Conservation (phyloP, 2,329 filamentous ascomycete species). For the Penicillium sp. region DNA sequence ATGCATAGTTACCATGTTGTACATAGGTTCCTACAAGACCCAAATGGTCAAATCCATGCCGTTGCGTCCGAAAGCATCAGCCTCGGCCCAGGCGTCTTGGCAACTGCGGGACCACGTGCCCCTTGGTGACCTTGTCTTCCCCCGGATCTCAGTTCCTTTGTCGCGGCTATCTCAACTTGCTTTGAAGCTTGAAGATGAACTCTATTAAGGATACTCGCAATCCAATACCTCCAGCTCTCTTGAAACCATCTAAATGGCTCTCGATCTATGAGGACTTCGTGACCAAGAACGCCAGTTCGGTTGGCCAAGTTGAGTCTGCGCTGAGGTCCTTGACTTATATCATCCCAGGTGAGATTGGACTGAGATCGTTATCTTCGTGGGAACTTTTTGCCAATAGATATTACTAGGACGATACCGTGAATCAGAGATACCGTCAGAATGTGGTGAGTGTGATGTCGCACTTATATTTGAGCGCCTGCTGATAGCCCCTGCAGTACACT, state of each 20-base stretch:
- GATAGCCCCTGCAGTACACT: conserved; percentile 58
- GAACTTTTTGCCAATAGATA: background rate
- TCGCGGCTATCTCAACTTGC: conserved; percentile 10
- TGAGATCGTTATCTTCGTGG: background rate
- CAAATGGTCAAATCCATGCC: background rate
- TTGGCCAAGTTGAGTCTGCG: conserved; percentile 91
- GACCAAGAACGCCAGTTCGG: conserved; percentile 86
- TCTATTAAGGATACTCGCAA: conserved; percentile 28
- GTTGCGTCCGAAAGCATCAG: conserved; percentile 15
- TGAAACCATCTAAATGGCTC: conserved; percentile 41
- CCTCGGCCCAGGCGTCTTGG: conserved; percentile 32
- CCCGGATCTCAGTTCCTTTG: conserved; percentile 6
- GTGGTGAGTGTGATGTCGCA: conserved; percentile 49
- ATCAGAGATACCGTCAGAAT: conserved; percentile 92
- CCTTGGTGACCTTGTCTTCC: conserved; percentile 17
- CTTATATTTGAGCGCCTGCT: background rate
- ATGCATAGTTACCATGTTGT: background rate
- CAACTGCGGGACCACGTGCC: conserved; percentile 26
- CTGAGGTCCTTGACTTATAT: conserved; percentile 92
- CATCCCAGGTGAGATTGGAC: conserved; percentile 62
- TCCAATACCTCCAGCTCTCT: conserved; percentile 30
- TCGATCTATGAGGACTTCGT: conserved; percentile 67
- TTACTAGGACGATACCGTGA: conserved; percentile 53
- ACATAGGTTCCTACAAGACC: background rate
- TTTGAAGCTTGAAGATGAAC: conserved; percentile 30